These are phyloP conservation scores for Dryas octopetala DNA, from an alignment of 306 rosid genomes.

Conservation along the genomic window DNA sequence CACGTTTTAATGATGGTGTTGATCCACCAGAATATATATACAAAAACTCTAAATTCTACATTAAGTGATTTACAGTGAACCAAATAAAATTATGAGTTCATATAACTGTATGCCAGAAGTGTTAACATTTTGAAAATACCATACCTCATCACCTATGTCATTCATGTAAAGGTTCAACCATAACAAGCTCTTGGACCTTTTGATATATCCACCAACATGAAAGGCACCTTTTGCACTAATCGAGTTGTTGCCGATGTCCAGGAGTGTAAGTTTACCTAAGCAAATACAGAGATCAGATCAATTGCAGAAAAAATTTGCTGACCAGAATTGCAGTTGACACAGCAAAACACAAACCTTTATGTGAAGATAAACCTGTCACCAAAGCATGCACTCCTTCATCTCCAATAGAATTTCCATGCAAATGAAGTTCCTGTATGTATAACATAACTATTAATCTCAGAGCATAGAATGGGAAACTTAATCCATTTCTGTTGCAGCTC, in stretches of 20 bases:
- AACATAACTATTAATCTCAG: neutral
- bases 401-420: constrained; percentile 94
- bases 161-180: constrained; percentile 93
- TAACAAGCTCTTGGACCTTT: constrained; percentile 66
- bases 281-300: constrained; percentile 36
- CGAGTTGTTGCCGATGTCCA: constrained; percentile 89
- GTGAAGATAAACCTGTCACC: constrained; percentile 64
- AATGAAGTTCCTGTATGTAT: constrained; percentile 74
- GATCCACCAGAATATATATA: neutral
- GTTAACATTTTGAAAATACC: constrained; percentile 17
- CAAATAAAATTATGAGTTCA: neutral
- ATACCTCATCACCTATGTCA: constrained; percentile 96
- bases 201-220: constrained; percentile 76
- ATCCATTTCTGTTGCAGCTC: neutral
- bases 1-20: neutral
- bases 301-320: constrained; percentile 12
- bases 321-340: constrained; percentile 21
- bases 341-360: constrained; percentile 61
- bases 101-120: constrained; percentile 5
- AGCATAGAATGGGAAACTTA: neutral
- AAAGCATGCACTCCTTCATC: constrained; percentile 90
- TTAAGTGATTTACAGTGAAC: neutral
- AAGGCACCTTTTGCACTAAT: constrained; percentile 78
- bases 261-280: constrained; percentile 73
- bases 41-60: neutral